Conservation (phyloP, 306 rosid species). For the Prunus campanulata region DNA sequence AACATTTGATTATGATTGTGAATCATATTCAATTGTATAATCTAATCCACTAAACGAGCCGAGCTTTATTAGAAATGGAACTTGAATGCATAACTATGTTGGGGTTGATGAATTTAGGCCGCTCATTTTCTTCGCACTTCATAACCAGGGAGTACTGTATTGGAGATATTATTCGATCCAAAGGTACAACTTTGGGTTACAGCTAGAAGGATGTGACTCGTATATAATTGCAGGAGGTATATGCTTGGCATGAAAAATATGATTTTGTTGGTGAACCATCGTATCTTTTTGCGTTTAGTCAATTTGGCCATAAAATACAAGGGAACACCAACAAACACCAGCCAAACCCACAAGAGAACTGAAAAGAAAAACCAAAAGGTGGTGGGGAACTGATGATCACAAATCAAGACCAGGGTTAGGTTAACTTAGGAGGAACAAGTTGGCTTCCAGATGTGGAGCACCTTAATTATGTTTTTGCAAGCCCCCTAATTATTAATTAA, state of each 20-base stretch:
- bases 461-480: background rate
- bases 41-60: no score
- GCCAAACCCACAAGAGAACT: background rate
- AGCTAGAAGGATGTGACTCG: background rate
- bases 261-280: background rate
- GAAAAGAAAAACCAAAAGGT: background rate
- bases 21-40: no score
- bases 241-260: background rate
- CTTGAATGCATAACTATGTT: no score
- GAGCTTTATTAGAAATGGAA: accelerated
- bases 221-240: background rate
- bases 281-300: background rate
- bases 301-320: background rate
- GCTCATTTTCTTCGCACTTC: no score
- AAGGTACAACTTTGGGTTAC: background rate
- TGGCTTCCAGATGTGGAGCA: background rate
- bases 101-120: no score
- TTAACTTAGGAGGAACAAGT: background rate
- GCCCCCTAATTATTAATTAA: background rate
- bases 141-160: no score
- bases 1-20: no score
- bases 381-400: background rate
- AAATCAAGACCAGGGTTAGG: background rate
- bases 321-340: background rate
- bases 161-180: background rate